Evolutionary conservation across 1,139 yeast species (phyloP).

Genomic region (Kurtzmaniella quercitrusa): DNA sequence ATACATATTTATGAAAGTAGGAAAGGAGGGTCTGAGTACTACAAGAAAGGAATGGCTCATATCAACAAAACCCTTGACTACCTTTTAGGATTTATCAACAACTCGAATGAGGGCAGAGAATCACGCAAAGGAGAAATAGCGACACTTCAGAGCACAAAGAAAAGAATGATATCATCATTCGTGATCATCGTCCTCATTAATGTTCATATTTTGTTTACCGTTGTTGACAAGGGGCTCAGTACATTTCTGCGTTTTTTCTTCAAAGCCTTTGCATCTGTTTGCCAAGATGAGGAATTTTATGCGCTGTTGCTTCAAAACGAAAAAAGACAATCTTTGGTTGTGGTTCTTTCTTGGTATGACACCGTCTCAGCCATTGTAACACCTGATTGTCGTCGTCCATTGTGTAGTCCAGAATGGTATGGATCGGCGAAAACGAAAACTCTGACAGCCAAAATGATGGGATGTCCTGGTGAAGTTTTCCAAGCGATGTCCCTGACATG

Average conservation of each 20-base stretch:
- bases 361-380: conserved; percentile 52
- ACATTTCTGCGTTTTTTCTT: conserved; percentile 45
- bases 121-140: neutral
- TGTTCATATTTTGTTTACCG: conserved; percentile 48
- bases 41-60: conserved; percentile 46
- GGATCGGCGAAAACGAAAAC: conserved; percentile 33
- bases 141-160: conserved; percentile 16
- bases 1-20: conserved; percentile 49
- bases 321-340: conserved; percentile 44
- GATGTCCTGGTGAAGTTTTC: conserved; percentile 55
- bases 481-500: conserved; percentile 41
- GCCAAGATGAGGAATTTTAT: conserved; percentile 28
- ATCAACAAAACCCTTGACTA: conserved; percentile 52
- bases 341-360: conserved; percentile 54
- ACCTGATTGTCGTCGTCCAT: conserved; percentile 51
- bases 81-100: conserved; percentile 31
- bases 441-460: conserved; percentile 50
- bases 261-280: conserved; percentile 46
- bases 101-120: neutral
- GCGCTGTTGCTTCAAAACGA: conserved; percentile 31
- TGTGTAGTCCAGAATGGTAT: conserved; percentile 48
- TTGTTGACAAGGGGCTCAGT: conserved; percentile 50
- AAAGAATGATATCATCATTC: conserved; percentile 40
- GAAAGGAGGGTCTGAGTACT: conserved; percentile 46
- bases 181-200: conserved; percentile 48